Percentiles rank a stretch among this genome's conserved stretches.
phyloP scores from a whole-genome alignment of 108 stramenopile species.

The Discostella pseudostelligera region DNA sequence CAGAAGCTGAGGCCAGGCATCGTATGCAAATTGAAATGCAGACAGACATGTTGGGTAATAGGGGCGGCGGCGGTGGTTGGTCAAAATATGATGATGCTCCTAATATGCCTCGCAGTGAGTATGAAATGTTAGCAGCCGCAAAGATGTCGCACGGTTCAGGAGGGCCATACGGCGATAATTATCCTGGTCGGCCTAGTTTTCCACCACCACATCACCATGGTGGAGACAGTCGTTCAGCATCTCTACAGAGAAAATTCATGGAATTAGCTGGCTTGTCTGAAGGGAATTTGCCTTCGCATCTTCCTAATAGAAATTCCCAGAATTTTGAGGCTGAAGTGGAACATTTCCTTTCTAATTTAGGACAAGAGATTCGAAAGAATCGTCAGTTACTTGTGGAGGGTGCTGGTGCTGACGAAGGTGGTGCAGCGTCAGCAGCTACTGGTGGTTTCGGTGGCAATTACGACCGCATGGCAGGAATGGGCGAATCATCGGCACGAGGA shows the following conservation, averaged over 20 bases:
- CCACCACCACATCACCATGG: too few relatives aligned
- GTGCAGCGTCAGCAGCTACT: neutral
- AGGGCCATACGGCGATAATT: neutral
- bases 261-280: slow-evolving; percentile 8
- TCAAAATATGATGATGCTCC: neutral
- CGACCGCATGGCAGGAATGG: neutral
- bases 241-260: slow-evolving; percentile 10
- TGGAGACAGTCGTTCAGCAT: slow-evolving; percentile 1
- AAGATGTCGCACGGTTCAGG: slow-evolving; percentile 6
- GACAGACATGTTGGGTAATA: slow-evolving; percentile 5
- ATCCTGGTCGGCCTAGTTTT: neutral
- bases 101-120: neutral
- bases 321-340: slow-evolving; percentile 34
- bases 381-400: neutral
- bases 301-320: neutral
- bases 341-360: slow-evolving; percentile 23
- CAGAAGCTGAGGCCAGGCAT: slow-evolving; percentile 20
- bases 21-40: slow-evolving; percentile 31
- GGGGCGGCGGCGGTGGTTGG: neutral
- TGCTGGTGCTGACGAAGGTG: neutral
- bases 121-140: slow-evolving; percentile 2
- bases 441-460: neutral
- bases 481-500: neutral
- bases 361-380: slow-evolving; percentile 19
- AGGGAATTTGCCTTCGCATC: slow-evolving; percentile 1